These are phyloP conservation scores for Fusarium siculi DNA, from an alignment of 2,329 filamentous ascomycete genomes.

Conservation along the genomic window DNA sequence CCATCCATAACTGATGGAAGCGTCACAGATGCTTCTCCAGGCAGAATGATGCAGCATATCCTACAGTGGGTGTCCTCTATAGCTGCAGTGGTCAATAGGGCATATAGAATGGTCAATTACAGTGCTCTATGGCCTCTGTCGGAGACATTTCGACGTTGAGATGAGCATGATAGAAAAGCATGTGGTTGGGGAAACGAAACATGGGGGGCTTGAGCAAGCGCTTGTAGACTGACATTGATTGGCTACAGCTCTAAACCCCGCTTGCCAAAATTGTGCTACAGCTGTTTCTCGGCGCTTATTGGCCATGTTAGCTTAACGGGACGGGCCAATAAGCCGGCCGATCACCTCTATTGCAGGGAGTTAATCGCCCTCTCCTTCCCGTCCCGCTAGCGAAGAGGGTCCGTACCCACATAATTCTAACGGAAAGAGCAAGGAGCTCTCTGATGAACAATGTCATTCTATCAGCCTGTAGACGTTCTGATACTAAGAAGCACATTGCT, in stretches of 20 bases:
- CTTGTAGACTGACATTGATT: slow-evolving; percentile 26
- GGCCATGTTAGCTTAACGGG: slow-evolving; percentile 43
- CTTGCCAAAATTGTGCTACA: slow-evolving; percentile 43
- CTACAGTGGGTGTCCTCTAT: slow-evolving; percentile 10
- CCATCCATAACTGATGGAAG: slow-evolving; percentile 21
- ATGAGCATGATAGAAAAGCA: slow-evolving; percentile 39
- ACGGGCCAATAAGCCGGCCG: slow-evolving; percentile 48
- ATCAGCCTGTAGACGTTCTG: slow-evolving; percentile 19
- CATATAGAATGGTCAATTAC: neutral
- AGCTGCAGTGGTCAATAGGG: slow-evolving; percentile 1
- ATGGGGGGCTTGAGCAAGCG: slow-evolving; percentile 35
- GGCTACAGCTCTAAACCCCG: slow-evolving; percentile 5
- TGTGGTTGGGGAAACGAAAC: slow-evolving; percentile 48
- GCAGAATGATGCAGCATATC: slow-evolving; percentile 15
- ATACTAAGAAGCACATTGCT: slow-evolving; percentile 12
- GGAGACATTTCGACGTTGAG: slow-evolving; percentile 18
- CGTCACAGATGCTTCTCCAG: slow-evolving; percentile 23
- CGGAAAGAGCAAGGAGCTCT: slow-evolving; percentile 27
- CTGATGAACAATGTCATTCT: slow-evolving; percentile 1
- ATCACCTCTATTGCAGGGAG: slow-evolving; percentile 51
- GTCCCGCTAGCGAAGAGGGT: slow-evolving; percentile 39
- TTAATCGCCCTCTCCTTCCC: slow-evolving; percentile 49
- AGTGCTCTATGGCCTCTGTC: neutral
- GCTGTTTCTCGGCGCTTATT: slow-evolving; percentile 50
- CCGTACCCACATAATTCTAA: slow-evolving; percentile 17